Conservation (phyloP, 805 yeast genomes). For the Jamesozyma gamospora region DNA sequence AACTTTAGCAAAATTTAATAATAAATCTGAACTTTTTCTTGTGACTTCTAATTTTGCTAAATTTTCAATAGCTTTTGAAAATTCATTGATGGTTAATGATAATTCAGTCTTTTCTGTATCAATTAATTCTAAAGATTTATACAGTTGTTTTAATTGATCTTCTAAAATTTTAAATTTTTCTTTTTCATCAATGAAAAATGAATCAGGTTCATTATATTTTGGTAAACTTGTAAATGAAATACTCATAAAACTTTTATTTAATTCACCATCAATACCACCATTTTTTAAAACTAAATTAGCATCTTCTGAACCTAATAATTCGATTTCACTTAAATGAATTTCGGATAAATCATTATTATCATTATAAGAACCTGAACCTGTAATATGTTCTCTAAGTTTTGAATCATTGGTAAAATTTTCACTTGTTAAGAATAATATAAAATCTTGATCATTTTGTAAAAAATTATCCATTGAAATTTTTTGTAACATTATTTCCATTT, state of each 20-base stretch:
- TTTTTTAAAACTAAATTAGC: slow-evolving; percentile 19
- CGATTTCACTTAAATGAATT: slow-evolving; percentile 26
- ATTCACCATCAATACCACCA: slow-evolving; percentile 38
- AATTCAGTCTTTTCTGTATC: slow-evolving; percentile 69
- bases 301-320: slow-evolving; percentile 27
- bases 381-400: slow-evolving; percentile 54
- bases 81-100: slow-evolving; percentile 57
- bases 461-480: slow-evolving; percentile 51
- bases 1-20: slow-evolving; percentile 60
- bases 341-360: slow-evolving; percentile 33
- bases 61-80: slow-evolving; percentile 44
- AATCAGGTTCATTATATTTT: slow-evolving; percentile 69
- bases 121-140: slow-evolving; percentile 63
- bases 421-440: slow-evolving; percentile 66
- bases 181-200: slow-evolving; percentile 61
- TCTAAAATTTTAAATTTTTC: slow-evolving; percentile 64
- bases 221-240: slow-evolving; percentile 61
- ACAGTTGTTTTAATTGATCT: slow-evolving; percentile 55
- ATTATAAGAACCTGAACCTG: slow-evolving; percentile 43
- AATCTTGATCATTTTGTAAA: slow-evolving; percentile 65
- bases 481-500: slow-evolving; percentile 75
- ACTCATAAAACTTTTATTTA: slow-evolving; percentile 56
- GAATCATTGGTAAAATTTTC: slow-evolving; percentile 60
- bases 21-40: slow-evolving; percentile 49
- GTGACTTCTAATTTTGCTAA: slow-evolving; percentile 70